Conservation (phyloP, 1,284 basidiomycete species). For the Trametes polyzona region DNA sequence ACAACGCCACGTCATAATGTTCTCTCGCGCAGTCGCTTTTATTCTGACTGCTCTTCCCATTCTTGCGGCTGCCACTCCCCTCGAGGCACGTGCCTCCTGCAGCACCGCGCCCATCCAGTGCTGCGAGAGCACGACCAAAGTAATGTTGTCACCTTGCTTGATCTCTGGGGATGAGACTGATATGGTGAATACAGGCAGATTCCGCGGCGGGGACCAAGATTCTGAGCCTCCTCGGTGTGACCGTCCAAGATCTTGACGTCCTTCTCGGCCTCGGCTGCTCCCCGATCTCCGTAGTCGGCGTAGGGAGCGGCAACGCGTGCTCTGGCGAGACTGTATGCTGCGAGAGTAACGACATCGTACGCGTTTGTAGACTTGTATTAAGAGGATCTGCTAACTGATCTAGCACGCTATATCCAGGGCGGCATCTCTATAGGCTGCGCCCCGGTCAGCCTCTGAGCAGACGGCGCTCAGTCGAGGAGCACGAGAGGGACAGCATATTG, state of each 20-base stretch:
- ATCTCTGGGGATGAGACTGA: background rate
- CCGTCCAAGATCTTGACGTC: conserved; percentile 28
- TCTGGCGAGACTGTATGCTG: conserved; percentile 23
- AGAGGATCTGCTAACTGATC: background rate
- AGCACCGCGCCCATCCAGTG: conserved; percentile 33
- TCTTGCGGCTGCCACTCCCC: conserved; percentile 28
- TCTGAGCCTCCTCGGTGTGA: conserved; percentile 28
- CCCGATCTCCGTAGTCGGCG: conserved; percentile 32
- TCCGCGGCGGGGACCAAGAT: conserved; percentile 10
- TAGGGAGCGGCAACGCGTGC: conserved; percentile 28
- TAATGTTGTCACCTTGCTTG: background rate
- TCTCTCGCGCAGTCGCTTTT: conserved; percentile 13
- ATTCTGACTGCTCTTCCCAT: conserved; percentile 19
- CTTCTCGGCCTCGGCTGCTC: conserved; percentile 35
- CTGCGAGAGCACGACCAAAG: conserved; percentile 24
- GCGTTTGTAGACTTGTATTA: background rate
- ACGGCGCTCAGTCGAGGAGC: background rate
- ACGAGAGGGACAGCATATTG: background rate
- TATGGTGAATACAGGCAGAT: conserved; percentile 15
- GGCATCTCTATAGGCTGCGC: conserved; percentile 9
- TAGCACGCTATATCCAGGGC: background rate
- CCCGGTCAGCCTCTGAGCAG: background rate
- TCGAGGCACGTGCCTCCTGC: conserved; percentile 24
- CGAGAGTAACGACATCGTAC: conserved; percentile 24
- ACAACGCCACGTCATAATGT: conserved; percentile 9